Conservation (phyloP, 768 basidiomycete species). For the Royoungia palumana region DNA sequence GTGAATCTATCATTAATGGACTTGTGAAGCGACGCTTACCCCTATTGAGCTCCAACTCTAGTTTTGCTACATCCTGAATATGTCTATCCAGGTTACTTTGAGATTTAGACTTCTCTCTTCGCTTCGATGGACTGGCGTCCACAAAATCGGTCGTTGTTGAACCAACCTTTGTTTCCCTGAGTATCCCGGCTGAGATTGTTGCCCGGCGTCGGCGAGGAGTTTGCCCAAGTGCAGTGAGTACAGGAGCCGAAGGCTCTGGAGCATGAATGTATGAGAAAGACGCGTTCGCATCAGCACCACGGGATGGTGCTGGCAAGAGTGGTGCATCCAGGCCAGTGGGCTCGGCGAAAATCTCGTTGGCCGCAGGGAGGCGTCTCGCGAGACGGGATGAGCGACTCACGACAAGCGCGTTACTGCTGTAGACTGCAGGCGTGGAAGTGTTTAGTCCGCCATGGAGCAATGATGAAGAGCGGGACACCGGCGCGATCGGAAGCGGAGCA, state of each 20-base stretch:
- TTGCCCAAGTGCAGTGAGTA: constrained; percentile 19
- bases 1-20: not conserved
- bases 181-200: constrained; percentile 66
- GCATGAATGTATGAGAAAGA: constrained; percentile 23
- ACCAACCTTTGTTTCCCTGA: constrained; percentile 35
- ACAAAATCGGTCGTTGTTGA: constrained; percentile 29
- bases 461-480: constrained; percentile 50
- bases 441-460: constrained; percentile 33
- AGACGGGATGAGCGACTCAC: constrained; percentile 40
- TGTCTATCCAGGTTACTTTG: constrained; percentile 62
- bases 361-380: constrained; percentile 61
- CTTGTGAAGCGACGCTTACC: constrained; percentile 39
- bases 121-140: constrained; percentile 56
- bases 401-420: constrained; percentile 5
- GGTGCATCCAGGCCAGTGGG: constrained; percentile 12
- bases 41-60: constrained; percentile 63
- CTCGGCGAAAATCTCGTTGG: constrained; percentile 66
- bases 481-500: constrained; percentile 62
- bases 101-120: constrained; percentile 63
- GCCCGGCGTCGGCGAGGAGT: constrained; percentile 49
- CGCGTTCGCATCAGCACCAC: constrained; percentile 12
- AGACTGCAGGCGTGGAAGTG: constrained; percentile 24
- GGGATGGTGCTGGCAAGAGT: constrained; percentile 20
- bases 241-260: constrained; percentile 20
- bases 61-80: constrained; percentile 61